Evolutionary conservation across 108 stramenopile species (phyloP).

Genomic region (Skeletonema costatum): DNA sequence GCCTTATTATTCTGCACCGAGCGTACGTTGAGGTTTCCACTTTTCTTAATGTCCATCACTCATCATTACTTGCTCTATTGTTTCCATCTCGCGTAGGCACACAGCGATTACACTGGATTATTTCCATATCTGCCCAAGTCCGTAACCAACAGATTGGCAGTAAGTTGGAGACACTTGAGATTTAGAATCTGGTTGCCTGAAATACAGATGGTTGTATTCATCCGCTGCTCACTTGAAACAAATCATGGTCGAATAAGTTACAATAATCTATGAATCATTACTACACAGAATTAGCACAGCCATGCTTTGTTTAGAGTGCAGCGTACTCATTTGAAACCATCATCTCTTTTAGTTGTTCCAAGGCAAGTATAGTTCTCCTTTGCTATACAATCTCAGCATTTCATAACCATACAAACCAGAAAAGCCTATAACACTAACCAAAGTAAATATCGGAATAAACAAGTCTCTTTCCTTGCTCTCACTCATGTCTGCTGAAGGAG

Average conservation of each 20-base stretch:
- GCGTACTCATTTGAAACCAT: too few species aligned
- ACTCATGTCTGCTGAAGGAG: background rate
- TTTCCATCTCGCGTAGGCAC: background rate
- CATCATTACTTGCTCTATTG: background rate
- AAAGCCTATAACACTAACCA: conserved; percentile 61
- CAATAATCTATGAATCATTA: background rate
- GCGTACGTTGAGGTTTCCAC: too few species aligned
- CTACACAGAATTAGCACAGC: background rate
- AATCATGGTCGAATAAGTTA: background rate
- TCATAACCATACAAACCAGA: conserved; percentile 75
- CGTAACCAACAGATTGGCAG: too few species aligned
- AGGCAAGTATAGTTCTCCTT: conserved; percentile 75
- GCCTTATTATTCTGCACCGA: background rate
- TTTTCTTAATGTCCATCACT: background rate
- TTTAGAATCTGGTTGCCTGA: too few species aligned
- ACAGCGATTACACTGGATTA: background rate
- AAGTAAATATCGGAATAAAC: conserved; percentile 77
- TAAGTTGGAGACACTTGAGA: too few species aligned
- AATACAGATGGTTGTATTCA: too few species aligned
- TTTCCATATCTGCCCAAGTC: too few species aligned
- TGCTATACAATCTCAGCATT: conserved; percentile 63
- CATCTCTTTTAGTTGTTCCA: conserved; percentile 49
- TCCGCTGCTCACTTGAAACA: too few species aligned
- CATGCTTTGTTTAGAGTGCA: too few species aligned
- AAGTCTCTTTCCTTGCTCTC: conserved; percentile 32